Base-by-base conservation (phyloP, 2,329 filamentous ascomycete genomes). In the Colletotrichum graminicola region DNA sequence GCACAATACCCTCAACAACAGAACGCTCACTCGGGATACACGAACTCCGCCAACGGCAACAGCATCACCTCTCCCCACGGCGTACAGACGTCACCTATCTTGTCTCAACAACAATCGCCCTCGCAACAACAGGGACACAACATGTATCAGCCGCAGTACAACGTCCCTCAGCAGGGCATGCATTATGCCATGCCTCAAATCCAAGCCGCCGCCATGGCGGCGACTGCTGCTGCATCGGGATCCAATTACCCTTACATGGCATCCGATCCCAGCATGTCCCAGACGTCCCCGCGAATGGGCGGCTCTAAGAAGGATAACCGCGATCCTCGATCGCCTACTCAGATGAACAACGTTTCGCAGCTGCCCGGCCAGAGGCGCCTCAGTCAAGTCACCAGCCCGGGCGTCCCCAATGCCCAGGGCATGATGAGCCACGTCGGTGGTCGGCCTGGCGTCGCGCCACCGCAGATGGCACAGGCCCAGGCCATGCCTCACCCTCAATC, bases 191-290 rank as follows among this genome's bases (percentile, higher is more conserved):
- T 95, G 82, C 92, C 92, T 43, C 89, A 92, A 26, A 94, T 94
- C 57, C 94, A 97, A 81, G 94, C 94, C 18, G 95, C 95, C 61
- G 95, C 95, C 70, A 96, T 97, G 93, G 95, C 93, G 55, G 90
- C 93, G 29, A 97, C 95, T 1, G 95, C 95, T 23, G 95, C 95
- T 1, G 95, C 95, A 14, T 95, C 94, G 7, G 95, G 95, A 51
- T 92, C 94, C 72, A 89, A 85, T 73, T 93, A 92, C 76, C 92
- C 92, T 73, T 91, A 92, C 75, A 90, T 94, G 82, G 84, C 91
- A 62, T 90, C 92, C 66, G 93, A 95, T 77, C 87, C 89, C 26
- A 91, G 87, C 83, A 86, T 87, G 83, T 87, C 81, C 81, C 92
- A 88, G 81, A 92, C 90, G 29, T 97, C 94, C 4, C 94, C 94